These are phyloP conservation scores for Fusarium cyanostomum DNA, from an alignment of 2,329 filamentous ascomycete species.

Conservation along the genomic window DNA sequence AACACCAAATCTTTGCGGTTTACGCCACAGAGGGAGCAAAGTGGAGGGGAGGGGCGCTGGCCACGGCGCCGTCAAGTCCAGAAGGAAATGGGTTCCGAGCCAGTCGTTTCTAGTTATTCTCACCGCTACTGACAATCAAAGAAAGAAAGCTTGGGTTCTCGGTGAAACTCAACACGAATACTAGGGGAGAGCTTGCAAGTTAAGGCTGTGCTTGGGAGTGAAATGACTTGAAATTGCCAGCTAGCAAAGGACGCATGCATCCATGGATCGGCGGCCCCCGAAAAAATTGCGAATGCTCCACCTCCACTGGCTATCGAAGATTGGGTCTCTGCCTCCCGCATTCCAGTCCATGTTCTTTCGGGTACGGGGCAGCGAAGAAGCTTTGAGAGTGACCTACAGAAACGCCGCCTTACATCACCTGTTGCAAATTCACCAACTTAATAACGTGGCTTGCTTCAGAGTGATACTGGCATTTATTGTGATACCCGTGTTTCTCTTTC, in stretches of 20 bases:
- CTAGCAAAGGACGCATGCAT: background rate
- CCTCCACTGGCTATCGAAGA: conserved; percentile 20
- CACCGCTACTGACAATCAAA: conserved; percentile 20
- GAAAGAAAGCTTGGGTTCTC: background rate
- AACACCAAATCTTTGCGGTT: conserved; percentile 21
- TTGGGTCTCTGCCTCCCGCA: conserved; percentile 33
- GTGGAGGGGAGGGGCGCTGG: conserved; percentile 22
- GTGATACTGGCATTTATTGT: conserved; percentile 1
- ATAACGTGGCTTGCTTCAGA: conserved; percentile 8
- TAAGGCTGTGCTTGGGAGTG: background rate
- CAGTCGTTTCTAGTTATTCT: background rate
- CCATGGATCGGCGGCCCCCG: conserved; percentile 25
- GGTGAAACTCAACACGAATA: background rate
- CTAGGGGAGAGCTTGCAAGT: background rate
- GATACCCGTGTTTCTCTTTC: background rate
- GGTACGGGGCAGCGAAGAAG: conserved; percentile 27
- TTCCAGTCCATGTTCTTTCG: conserved; percentile 29
- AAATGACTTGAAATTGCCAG: background rate
- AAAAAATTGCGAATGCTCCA: conserved; percentile 31
- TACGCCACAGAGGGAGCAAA: conserved; percentile 15
- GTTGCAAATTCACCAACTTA: conserved; percentile 1
- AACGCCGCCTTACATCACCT: conserved; percentile 25
- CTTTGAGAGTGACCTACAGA: conserved; percentile 21
- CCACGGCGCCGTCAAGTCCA: background rate
- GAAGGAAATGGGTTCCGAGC: background rate